A percentile compares a stretch with the other conserved stretches of the same genome.
Conservation (phyloP, 257 asterid species). For the Rauvolfia tetraphylla region DNA sequence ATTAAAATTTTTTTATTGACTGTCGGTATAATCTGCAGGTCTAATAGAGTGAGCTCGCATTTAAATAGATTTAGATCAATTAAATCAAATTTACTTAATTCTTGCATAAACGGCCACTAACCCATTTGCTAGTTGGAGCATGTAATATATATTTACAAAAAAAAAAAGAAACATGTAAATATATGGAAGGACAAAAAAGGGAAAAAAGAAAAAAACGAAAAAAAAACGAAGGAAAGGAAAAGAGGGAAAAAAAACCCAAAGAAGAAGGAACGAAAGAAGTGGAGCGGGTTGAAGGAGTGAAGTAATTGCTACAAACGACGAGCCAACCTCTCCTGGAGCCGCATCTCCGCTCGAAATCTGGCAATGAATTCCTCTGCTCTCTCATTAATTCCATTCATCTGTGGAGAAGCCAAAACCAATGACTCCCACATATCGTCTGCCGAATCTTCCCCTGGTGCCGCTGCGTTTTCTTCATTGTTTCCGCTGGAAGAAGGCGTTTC, state of each 20-base stretch:
- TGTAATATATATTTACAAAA: too few species aligned
- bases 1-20: too few species aligned
- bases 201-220: too few species aligned
- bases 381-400: constrained; percentile 58
- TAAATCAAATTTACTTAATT: too few species aligned
- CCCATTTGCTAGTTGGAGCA: too few species aligned
- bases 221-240: neutral
- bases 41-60: too few species aligned
- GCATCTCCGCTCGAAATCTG: constrained; percentile 62
- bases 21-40: too few species aligned
- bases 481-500: constrained; percentile 20
- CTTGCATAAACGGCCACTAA: too few species aligned
- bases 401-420: constrained; percentile 57
- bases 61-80: too few species aligned
- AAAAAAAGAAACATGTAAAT: too few species aligned
- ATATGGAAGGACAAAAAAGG: too few species aligned
- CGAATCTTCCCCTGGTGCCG: neutral
- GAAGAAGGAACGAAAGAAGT: too few species aligned
- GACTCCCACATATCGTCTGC: constrained; percentile 96
- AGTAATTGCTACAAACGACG: constrained; percentile 23
- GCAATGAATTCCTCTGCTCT: constrained; percentile 86
- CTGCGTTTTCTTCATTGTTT: neutral
- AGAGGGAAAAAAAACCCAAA: neutral
- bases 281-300: neutral
- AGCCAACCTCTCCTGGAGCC: constrained; percentile 35